Evolutionary conservation across 768 basidiomycete species (phyloP).

Genomic region (Crepidotus variabilis): DNA sequence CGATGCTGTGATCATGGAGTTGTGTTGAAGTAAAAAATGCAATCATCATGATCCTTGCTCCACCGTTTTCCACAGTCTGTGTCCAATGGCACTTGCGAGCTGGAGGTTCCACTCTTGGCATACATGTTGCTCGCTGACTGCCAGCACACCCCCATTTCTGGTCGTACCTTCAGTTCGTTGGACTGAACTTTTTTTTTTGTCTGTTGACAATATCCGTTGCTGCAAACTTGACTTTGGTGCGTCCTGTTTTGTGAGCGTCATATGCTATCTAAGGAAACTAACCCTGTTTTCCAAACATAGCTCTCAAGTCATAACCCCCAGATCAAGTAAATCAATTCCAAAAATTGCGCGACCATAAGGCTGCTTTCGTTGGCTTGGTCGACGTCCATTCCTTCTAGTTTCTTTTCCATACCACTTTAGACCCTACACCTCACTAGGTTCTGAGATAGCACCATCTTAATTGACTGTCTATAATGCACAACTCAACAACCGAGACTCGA

Average conservation of each 20-base stretch:
- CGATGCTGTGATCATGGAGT: not conserved
- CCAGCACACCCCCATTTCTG: not conserved
- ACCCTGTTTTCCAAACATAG: not conserved
- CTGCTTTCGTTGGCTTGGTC: too few species aligned
- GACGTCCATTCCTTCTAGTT: too few species aligned
- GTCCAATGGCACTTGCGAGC: not conserved
- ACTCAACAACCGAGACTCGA: not conserved
- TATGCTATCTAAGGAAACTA: not conserved
- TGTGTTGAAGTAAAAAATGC: not conserved
- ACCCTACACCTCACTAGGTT: not conserved
- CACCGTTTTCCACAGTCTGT: not conserved
- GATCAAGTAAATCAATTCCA: too few species aligned
- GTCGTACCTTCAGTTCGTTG: too few species aligned
- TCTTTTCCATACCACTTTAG: not conserved
- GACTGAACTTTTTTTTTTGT: too few species aligned
- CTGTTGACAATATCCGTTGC: too few species aligned
- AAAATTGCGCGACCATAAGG: too few species aligned
- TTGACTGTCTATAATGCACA: not conserved
- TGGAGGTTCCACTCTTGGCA: not conserved
- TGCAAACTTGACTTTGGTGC: too few species aligned
- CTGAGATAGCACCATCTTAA: not conserved
- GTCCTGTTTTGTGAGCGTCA: not conserved
- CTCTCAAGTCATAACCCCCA: not conserved
- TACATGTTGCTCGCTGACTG: not conserved
- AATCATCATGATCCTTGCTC: not conserved